Evolutionary conservation across 495 filamentous ascomycete genomes (phyloP).

Genomic region (Lasiosphaeria hispida): DNA sequence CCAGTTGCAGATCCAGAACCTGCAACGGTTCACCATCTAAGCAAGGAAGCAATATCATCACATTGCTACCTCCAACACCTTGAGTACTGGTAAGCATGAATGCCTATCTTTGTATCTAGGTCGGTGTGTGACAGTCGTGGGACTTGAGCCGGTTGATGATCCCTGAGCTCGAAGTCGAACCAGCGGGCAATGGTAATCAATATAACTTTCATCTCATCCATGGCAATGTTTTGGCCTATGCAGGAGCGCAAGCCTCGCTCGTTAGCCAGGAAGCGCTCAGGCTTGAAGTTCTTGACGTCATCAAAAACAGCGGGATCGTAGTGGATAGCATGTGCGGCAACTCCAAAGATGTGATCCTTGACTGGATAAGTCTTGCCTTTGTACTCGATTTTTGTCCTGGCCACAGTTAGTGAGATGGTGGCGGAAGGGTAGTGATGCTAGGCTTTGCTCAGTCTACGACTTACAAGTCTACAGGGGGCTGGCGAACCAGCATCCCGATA

Average conservation of each 20-base stretch:
- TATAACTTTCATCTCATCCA: slow-evolving; percentile 8
- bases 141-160: too few species aligned
- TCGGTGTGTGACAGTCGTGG: too few species aligned
- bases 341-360: background rate
- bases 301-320: background rate
- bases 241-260: background rate
- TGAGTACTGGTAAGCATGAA: too few species aligned
- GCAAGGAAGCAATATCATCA: too few species aligned
- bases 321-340: slow-evolving; percentile 1
- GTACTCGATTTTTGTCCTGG: background rate
- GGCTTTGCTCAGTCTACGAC: background rate
- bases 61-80: too few species aligned
- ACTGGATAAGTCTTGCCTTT: slow-evolving; percentile 1
- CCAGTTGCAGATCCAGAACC: too few species aligned
- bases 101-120: too few species aligned
- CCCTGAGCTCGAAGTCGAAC: slow-evolving; percentile 2
- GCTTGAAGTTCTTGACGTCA: background rate
- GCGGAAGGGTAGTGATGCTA: background rate
- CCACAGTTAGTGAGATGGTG: background rate
- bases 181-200: background rate
- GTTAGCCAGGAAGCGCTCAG: slow-evolving; percentile 7
- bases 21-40: too few species aligned
- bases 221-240: slow-evolving; percentile 1
- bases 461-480: slow-evolving; percentile 13
- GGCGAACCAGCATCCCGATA: slow-evolving; percentile 12